phyloP scores from a whole-genome alignment of 2,329 filamentous ascomycete species.

The Dothistroma pini region DNA sequence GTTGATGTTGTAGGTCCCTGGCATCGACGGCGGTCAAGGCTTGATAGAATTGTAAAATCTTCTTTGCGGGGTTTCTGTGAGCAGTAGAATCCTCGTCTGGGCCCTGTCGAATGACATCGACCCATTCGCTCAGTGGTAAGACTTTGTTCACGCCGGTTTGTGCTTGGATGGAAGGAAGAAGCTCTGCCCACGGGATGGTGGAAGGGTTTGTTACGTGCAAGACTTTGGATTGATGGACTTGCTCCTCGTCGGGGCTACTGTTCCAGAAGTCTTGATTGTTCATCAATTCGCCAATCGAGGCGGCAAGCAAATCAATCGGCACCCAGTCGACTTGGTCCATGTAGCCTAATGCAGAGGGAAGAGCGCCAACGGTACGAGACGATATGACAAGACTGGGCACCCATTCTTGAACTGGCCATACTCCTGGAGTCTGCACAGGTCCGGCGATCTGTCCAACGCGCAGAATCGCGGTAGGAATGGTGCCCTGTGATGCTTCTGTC shows the following conservation, averaged over 20 bases:
- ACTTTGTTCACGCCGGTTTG: not conserved
- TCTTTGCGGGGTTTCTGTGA: not conserved
- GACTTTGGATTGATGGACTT: not conserved
- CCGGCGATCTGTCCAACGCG: not conserved
- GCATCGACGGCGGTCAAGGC: too few species aligned
- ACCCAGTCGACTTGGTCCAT: slow-evolving; percentile 47
- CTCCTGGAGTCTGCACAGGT: slow-evolving; percentile 25
- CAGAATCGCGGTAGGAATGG: slow-evolving; percentile 8
- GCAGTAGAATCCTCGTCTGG: not conserved
- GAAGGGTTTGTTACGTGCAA: not conserved
- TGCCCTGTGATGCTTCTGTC: slow-evolving; percentile 11
- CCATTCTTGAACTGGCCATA: slow-evolving; percentile 58
- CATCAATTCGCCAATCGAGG: slow-evolving; percentile 2
- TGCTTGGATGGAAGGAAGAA: not conserved
- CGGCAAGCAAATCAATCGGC: slow-evolving; percentile 41
- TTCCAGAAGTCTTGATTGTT: too few species aligned
- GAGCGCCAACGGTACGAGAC: slow-evolving; percentile 46
- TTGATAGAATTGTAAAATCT: not conserved
- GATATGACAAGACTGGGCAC: slow-evolving; percentile 49
- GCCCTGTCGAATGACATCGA: not conserved
- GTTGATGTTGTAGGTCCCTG: too few species aligned
- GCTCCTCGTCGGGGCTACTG: too few species aligned
- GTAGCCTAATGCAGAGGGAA: slow-evolving; percentile 38
- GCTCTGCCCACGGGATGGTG: not conserved
- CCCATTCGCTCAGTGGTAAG: not conserved